Conservation (phyloP, 768 basidiomycete genomes). For the Tephrocybe sp. region DNA sequence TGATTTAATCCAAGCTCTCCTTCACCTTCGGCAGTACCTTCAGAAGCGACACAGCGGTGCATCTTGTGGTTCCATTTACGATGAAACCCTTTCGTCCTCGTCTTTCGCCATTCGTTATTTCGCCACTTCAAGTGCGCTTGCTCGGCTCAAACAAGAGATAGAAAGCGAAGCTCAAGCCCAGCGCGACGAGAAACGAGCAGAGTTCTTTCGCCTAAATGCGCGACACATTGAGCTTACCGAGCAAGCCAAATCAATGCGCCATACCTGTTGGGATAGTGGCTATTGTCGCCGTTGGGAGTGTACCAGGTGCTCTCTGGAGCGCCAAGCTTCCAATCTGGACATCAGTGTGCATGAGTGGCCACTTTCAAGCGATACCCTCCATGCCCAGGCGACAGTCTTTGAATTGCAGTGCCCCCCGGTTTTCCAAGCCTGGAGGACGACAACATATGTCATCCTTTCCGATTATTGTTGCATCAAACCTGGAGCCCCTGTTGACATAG, state of each 20-base stretch:
- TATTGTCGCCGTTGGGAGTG: slow-evolving; percentile 14
- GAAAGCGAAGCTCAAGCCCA: slow-evolving; percentile 20
- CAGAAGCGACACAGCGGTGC: slow-evolving; percentile 20
- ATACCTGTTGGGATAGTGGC: background rate
- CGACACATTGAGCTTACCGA: slow-evolving; percentile 17
- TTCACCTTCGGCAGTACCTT: slow-evolving; percentile 27
- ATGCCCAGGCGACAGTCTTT: slow-evolving; percentile 33
- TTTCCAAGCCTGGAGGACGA: slow-evolving; percentile 42
- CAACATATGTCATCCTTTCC: slow-evolving; percentile 35
- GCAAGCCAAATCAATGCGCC: slow-evolving; percentile 6
- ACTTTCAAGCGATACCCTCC: slow-evolving; percentile 25
- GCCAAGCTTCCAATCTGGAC: slow-evolving; percentile 11
- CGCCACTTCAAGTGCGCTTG: slow-evolving; percentile 15
- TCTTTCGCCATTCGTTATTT: slow-evolving; percentile 37
- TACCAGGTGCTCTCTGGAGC: slow-evolving; percentile 23
- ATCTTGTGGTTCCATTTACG: slow-evolving; percentile 31
- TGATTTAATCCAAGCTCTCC: slow-evolving; percentile 24
- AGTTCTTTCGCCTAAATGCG: slow-evolving; percentile 22
- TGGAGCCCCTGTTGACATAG: background rate
- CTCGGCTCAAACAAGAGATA: slow-evolving; percentile 24
- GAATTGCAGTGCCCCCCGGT: slow-evolving; percentile 36
- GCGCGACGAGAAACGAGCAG: slow-evolving; percentile 18
- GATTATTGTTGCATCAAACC: slow-evolving; percentile 27
- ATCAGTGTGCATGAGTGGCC: slow-evolving; percentile 47
- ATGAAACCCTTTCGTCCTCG: slow-evolving; percentile 4